Conservation (phyloP, 768 basidiomycete genomes). For the Tylopilus cervinicoccineus region DNA sequence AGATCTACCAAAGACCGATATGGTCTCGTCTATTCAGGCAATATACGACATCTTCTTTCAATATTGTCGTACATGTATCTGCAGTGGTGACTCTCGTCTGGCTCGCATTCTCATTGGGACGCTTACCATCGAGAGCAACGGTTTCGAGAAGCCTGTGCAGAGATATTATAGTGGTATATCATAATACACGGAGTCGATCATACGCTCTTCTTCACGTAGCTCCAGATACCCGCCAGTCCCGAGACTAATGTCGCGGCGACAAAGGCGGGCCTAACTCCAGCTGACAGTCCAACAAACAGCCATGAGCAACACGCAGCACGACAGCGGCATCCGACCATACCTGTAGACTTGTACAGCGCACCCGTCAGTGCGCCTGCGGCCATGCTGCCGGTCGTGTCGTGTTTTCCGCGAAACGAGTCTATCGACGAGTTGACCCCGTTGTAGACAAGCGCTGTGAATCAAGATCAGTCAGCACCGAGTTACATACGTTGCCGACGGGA, state of each 20-base stretch:
- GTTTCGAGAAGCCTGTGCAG: constrained; percentile 34
- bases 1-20: constrained; percentile 34
- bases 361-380: constrained; percentile 89
- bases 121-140: constrained; percentile 21
- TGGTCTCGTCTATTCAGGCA: constrained; percentile 29
- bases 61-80: constrained; percentile 22
- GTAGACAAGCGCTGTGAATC: constrained; percentile 79
- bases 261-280: constrained; percentile 86
- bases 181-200: constrained; percentile 48
- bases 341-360: constrained; percentile 89
- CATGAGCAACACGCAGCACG: constrained; percentile 36
- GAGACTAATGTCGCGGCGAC: constrained; percentile 89
- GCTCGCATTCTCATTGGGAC: constrained; percentile 25
- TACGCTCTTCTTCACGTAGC: constrained; percentile 87
- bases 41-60: constrained; percentile 30
- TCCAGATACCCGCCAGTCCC: constrained; percentile 89
- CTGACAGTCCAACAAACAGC: constrained; percentile 46
- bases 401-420: constrained; percentile 83
- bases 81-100: constrained; percentile 15
- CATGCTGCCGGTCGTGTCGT: constrained; percentile 91
- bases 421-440: constrained; percentile 95
- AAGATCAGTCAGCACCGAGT: constrained; percentile 35
- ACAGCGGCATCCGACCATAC: constrained; percentile 48
- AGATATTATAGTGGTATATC: constrained; percentile 43
- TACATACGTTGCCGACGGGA: constrained; percentile 25